Base-by-base conservation (phyloP, 257 asterid genomes). In the Solanum chaucha region DNA sequence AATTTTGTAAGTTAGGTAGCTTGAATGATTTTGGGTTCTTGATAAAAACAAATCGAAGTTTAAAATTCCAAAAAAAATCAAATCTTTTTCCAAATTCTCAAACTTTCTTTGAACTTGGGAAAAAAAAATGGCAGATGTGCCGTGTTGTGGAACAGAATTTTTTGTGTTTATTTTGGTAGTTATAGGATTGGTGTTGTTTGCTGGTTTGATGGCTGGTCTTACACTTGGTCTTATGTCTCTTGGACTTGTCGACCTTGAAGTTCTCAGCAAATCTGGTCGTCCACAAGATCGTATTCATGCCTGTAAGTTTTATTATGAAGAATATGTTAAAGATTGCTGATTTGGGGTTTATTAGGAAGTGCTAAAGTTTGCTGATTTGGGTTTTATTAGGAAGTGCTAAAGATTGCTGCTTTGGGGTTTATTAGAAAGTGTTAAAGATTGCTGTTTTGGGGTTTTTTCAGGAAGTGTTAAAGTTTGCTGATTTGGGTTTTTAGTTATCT, bases 201-300 rank as follows among this genome's bases (percentile, higher is more conserved):
- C 99, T 77, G 99, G 99, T 87, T 91, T 97, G 70, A 96, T 97
- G 99, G 99, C 99, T 13, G 99, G 99, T 83, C 92, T 97, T 12
- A 97, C 99, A 48, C 98, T 97, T n/a, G 99, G 99, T 19, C 93
- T 97, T 58, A 97, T 96, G 99, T 97, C 99, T 83, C 98, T 97
- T 87, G 99, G 99, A 51, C 98, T 97, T 86, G 99, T 97, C 2
- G 99, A 97, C 93, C 99, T 97, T 24, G 99, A 97, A 90, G 99
- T 97, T 91, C 95, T 97, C 68, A 97, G 99, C 95, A 95, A 93
- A 91, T 93, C 99, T 3, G 99, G 99, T 24, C 96, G 96, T 77
- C 92, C 99, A 20, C 90, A 93, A 68, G 99, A 97, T 93, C 99
- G 99, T 78, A 88, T 82, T 67, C 94, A 95, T 87, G 99, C 99